Conservation (phyloP, 805 yeast genomes). For the Yarrowia sp. region DNA sequence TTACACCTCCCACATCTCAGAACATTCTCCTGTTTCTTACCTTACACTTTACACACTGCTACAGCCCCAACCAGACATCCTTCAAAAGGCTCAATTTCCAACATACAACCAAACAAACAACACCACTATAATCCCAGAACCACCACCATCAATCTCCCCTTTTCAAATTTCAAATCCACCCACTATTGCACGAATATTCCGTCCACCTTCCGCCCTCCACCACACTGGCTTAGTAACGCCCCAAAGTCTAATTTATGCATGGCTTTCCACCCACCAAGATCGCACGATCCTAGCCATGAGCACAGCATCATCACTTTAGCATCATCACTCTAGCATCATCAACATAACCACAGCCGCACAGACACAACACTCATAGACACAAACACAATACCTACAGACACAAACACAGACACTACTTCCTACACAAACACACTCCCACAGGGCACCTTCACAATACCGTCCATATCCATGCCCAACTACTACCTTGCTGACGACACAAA, state of each 20-base stretch:
- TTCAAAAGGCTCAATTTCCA: too few species aligned
- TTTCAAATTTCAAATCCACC: too few species aligned
- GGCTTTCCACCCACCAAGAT: background rate
- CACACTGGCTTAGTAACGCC: background rate
- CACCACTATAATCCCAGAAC: too few species aligned
- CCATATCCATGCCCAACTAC: conserved; percentile 15
- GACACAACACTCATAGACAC: background rate
- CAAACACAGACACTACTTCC: background rate
- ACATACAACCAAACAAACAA: too few species aligned
- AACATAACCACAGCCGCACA: background rate
- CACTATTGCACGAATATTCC: too few species aligned
- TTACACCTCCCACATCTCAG: too few species aligned
- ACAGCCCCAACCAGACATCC: too few species aligned
- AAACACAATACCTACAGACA: background rate
- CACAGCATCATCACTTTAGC: background rate
- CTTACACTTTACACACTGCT: too few species aligned
- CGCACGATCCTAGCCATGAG: conserved; percentile 1
- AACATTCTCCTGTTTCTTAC: too few species aligned
- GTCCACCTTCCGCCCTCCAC: too few species aligned
- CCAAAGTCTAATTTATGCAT: background rate
- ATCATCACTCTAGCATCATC: background rate
- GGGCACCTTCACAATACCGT: background rate
- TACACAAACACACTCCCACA: background rate
- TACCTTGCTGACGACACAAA: conserved; percentile 21
- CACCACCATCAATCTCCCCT: too few species aligned